Evolutionary conservation across 345 rosid species (phyloP).

Genomic region (Tarenaya hassleriana): DNA sequence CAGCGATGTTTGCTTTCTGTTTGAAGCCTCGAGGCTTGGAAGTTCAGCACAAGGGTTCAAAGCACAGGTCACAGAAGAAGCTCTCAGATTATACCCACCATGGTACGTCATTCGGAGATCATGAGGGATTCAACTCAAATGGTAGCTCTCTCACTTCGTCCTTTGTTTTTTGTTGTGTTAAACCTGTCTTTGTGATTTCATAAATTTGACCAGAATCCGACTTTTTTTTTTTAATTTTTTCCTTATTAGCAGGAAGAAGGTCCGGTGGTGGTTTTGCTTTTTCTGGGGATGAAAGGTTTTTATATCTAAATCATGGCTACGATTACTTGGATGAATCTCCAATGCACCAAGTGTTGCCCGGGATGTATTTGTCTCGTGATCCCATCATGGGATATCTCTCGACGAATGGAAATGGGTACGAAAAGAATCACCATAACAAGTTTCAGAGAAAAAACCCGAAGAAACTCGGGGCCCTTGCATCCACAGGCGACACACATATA

Average conservation of each 20-base stretch:
- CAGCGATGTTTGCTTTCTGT: constrained; percentile 93
- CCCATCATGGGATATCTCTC: constrained; percentile 40
- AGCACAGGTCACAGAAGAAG: constrained; percentile 76
- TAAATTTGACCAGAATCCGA: constrained; percentile 14
- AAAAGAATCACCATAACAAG: constrained; percentile 42
- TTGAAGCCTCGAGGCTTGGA: constrained; percentile 96
- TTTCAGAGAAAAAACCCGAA: constrained; percentile 43
- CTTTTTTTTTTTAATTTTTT: constrained; percentile 21
- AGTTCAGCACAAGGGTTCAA: constrained; percentile 78
- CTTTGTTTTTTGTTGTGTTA: constrained; percentile 8
- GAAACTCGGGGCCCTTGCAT: constrained; percentile 31
- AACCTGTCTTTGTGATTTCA: neutral
- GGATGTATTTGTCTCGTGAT: constrained; percentile 44
- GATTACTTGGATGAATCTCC: constrained; percentile 56
- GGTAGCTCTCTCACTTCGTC: constrained; percentile 14
- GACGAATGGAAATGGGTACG: constrained; percentile 38
- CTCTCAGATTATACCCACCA: constrained; percentile 56
- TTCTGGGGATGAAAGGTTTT: constrained; percentile 60
- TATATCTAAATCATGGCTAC: constrained; percentile 41
- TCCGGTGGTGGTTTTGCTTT: constrained; percentile 52
- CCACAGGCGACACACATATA: constrained; percentile 30
- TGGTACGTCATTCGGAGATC: constrained; percentile 41
- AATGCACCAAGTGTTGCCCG: constrained; percentile 44
- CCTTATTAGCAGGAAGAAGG: constrained; percentile 87
- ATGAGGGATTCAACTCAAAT: constrained; percentile 20